Evolutionary conservation across 2,329 filamentous ascomycete genomes (phyloP).

Genomic region (Sphaerostilbella broomeana): DNA sequence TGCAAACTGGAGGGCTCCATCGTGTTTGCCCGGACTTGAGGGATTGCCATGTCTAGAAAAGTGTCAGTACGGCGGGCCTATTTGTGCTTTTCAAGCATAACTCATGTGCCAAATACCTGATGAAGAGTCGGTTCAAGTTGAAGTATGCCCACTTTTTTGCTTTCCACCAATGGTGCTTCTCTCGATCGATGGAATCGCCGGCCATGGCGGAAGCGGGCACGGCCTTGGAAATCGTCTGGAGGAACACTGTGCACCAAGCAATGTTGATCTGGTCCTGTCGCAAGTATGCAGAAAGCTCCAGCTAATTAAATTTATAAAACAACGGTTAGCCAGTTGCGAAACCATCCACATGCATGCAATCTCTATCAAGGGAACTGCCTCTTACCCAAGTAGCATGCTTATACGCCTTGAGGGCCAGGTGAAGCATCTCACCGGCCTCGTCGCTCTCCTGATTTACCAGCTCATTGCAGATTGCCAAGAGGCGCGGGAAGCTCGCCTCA

Average conservation of each 20-base stretch:
- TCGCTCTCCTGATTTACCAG: constrained; percentile 85
- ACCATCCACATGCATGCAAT: not conserved
- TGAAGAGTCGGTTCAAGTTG: constrained; percentile 91
- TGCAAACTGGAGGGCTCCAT: constrained; percentile 74
- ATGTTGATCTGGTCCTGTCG: constrained; percentile 78
- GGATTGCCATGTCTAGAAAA: constrained; percentile 78
- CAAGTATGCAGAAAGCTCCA: constrained; percentile 75
- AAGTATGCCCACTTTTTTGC: constrained; percentile 99
- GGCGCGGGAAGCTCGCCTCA: constrained; percentile 79
- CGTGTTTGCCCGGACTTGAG: constrained; percentile 62
- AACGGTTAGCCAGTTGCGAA: constrained; percentile 19
- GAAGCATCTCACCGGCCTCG: constrained; percentile 94
- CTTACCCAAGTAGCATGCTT: constrained; percentile 93
- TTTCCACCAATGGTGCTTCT: constrained; percentile 98
- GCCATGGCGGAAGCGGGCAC: constrained; percentile 78
- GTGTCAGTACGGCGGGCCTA: constrained; percentile 2
- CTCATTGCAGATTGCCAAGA: constrained; percentile 80
- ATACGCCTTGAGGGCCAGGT: constrained; percentile 90
- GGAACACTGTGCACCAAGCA: constrained; percentile 92
- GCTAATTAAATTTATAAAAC: constrained; percentile 61
- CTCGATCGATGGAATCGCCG: constrained; percentile 74
- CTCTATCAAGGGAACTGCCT: constrained; percentile 6
- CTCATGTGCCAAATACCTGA: constrained; percentile 59
- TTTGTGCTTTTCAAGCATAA: not conserved
- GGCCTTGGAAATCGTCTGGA: constrained; percentile 80